Evolutionary conservation across 2,329 filamentous ascomycete species (phyloP), one percentile per base, ranked within the genome.

Genomic region (Fusarium sarcochroum): DNA sequence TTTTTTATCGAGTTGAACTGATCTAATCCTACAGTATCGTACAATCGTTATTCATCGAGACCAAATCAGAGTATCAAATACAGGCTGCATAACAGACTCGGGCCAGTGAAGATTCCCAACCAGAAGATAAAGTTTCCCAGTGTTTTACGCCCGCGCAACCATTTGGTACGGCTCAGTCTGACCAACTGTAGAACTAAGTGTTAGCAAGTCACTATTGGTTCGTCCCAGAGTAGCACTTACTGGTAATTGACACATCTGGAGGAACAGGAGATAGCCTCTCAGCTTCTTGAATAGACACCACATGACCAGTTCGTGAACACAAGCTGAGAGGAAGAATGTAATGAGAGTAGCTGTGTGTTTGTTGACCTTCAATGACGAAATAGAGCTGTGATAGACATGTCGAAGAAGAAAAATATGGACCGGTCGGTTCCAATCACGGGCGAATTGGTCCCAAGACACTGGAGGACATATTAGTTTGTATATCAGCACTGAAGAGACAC

Each of bases 241-340:
- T 34, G 92, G 92, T 44, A 94, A 77, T 78, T 95, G 92, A 66
- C 84, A 84, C 86, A 95, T 89, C 76, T 94, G 92, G 73, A 92
- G 78, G n/a, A 88, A 80, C 21, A 94, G 85, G 45, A 94, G 79
- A 72, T 94, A 94, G 1, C 91, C 91, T 38, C 91, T 82, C 11
- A 94, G 83, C 78, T 93, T 93, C 77, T 90, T 91, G 77, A 94
- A 94, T 34, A 94, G 83, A 69, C 91, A 92, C 82, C 90, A 91
- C 92, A 94, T 94, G 73, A 93, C 86, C 45, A 94, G 80, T 77
- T 94, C 92, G 73, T 94, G 91, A 20, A 92, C 84, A 66, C 90
- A 85, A 1, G 91, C 90, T 9, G 87, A 90, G 18, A 94, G 80
- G 68, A 93, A 84, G 75, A 94, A 94, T 1, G 91, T 94, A 44